Evolutionary conservation across 23 red algal species (phyloP), one percentile per base, ranked within the genome.

Genomic region (Agarophyton chilense): DNA sequence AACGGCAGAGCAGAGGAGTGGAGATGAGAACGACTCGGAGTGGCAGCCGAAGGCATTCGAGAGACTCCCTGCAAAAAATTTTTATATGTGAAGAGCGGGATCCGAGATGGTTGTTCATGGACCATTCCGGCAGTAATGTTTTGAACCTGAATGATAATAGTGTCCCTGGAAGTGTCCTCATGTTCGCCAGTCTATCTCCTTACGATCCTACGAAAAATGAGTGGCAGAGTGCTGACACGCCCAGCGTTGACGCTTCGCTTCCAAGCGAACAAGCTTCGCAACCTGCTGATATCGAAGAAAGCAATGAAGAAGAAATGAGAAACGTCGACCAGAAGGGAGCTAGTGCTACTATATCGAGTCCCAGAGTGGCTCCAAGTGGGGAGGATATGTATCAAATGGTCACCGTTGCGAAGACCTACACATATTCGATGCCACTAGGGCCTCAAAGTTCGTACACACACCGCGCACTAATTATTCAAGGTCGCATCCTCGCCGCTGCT

Each of bases 401-500:
- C 9, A 43, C 86, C 55, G 61, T 81, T 81, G 49, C 49, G 4
- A 90, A 79, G 51, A 60, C 86, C 7, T 52, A 81, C 55, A 86
- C 90, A n/a, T 93, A 85, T 67, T 54, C 64, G 17, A 67, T 86
- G 24, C 90, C 90, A 4, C 40, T 93, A 0, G 80, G 90, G n/a
- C 39, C 58, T 42, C 84, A 95, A 50, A 50, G 83, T 25, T 66
- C 71, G 18, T 95, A 95, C 61, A 89, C 83, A 16, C 81, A 90
- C 19, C 79, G 87, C 22, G 93, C 93, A 16, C 35, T 95, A 31
- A 86, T 90, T 81, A 42, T 84, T 67, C 75, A 90, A 62, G 93
- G 93, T 1, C 75, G 93, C n/a, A 79, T 84, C 42, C 77, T 95
- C 5, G 85, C 93, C 18, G 93, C 93, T 25, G 93, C 93, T 61